Evolutionary conservation across 208 protist genomes (phyloP), one percentile per base, ranked within the genome.

Genomic region (Acanthamoeba sp.): DNA sequence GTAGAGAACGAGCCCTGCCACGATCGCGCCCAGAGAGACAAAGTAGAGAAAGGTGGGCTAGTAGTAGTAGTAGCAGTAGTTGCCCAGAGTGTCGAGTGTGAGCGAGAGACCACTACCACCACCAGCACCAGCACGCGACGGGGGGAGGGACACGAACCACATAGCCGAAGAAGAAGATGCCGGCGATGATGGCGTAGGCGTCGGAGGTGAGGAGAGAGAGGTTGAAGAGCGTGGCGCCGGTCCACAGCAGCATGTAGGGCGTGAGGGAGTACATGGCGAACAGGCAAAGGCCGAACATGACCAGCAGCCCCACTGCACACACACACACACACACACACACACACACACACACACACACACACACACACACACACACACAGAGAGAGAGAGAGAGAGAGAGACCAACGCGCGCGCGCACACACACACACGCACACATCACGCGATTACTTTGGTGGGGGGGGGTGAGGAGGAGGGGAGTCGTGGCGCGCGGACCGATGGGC

Each of bases 221-320:
- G 66, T 96, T 96, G 66, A 96, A 95, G 22, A 96, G 5, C 2
- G 95, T 96, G 3, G 95, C 90, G 71, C 95, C 88, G 1, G 71
- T 90, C 18, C 87, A 69, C 20, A 84, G 91, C 76, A 96, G 87
- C 93, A 96, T 93, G 55, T 64, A 59, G 20, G 96, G 96, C 22
- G 94, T 91, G 32, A 96, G 76, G 12, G 94, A 95, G 32, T 97
- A 97, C 32, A 97, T 66, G 4, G 85, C 55, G 87, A 97, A 97
- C n/a, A 97, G 48, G 57, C 93, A 96, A 6, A 95, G 12, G n/a
- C 88, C 95, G 84, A 97, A 97, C 4, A 69, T 94, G 0, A 76
- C 32, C 36, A 96, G 29, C 18, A 78, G 90, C 9, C 71, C n/a
- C 6, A 95, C 62, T 48, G 57, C 42, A 52, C 27, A 50, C 52